phyloP scores from a whole-genome alignment of 2,329 filamentous ascomycete species.

The Trichoderma arundinaceum region DNA sequence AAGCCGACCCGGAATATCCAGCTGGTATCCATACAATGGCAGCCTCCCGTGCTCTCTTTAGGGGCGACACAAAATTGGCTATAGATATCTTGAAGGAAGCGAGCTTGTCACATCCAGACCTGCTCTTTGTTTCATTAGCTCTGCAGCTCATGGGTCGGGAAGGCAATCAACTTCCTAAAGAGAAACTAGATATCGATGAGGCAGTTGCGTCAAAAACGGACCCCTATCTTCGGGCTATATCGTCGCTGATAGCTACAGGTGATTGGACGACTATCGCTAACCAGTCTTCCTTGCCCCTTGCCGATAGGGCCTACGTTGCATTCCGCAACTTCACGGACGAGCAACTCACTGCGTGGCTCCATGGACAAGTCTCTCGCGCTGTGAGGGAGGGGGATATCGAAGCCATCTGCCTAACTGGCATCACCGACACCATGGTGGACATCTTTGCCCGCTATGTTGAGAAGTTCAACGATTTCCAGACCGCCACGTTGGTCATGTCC shows the following conservation, averaged over 20 bases:
- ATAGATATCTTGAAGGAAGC: slow-evolving; percentile 72
- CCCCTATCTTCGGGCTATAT: slow-evolving; percentile 79
- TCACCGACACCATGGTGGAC: slow-evolving; percentile 74
- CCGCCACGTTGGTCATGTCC: slow-evolving; percentile 74
- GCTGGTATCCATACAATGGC: slow-evolving; percentile 71
- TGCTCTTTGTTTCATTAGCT: slow-evolving; percentile 71
- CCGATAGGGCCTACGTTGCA: slow-evolving; percentile 76
- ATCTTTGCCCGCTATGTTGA: slow-evolving; percentile 77
- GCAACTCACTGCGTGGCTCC: slow-evolving; percentile 69
- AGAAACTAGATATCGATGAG: slow-evolving; percentile 64
- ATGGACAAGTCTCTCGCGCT: slow-evolving; percentile 65
- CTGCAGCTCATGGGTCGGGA: slow-evolving; percentile 66
- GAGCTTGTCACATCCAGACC: slow-evolving; percentile 65
- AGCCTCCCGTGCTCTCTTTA: slow-evolving; percentile 76
- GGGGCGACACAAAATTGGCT: slow-evolving; percentile 70
- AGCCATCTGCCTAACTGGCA: slow-evolving; percentile 77
- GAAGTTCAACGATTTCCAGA: slow-evolving; percentile 79
- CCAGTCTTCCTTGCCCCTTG: slow-evolving; percentile 73
- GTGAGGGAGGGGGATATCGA: slow-evolving; percentile 73
- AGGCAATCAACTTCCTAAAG: slow-evolving; percentile 51
- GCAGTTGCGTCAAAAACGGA: slow-evolving; percentile 69
- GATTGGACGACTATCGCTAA: slow-evolving; percentile 77
- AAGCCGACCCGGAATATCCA: slow-evolving; percentile 53
- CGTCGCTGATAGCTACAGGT: slow-evolving; percentile 75
- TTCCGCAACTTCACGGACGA: slow-evolving; percentile 69